Conservation (phyloP, 306 rosid species). For the Cicer chorassanicum region DNA sequence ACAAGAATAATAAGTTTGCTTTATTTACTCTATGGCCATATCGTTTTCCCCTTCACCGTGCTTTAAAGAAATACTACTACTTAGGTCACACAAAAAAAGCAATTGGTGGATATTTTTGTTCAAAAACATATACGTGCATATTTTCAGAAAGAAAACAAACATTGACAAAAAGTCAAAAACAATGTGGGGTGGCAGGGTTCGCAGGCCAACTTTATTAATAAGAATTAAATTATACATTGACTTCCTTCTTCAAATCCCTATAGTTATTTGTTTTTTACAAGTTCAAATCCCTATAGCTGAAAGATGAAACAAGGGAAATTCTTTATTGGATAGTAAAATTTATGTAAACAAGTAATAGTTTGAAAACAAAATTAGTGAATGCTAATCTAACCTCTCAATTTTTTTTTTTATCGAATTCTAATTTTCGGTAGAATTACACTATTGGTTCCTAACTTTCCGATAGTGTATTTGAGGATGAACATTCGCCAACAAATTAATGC, state of each 20-base stretch:
- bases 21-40: constrained; percentile 29
- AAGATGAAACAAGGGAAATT: neutral
- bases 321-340: neutral
- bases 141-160: too few relatives aligned
- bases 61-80: constrained; percentile 30
- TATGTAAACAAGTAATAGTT: too few relatives aligned
- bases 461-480: too few relatives aligned
- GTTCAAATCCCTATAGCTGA: neutral
- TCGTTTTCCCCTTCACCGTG: neutral
- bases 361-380: too few relatives aligned
- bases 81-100: neutral
- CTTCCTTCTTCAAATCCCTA: neutral
- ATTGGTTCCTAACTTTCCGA: too few relatives aligned
- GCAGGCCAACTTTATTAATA: neutral
- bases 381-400: too few relatives aligned
- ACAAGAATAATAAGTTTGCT: constrained; percentile 47
- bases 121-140: neutral
- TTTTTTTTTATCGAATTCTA: too few relatives aligned
- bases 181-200: neutral
- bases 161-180: neutral
- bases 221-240: neutral
- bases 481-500: too few relatives aligned
- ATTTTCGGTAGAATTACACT: too few relatives aligned
- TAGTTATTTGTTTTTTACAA: neutral
- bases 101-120: constrained; percentile 12